phyloP scores from a whole-genome alignment of 768 basidiomycete species.

The Kockovaella imperatae region DNA sequence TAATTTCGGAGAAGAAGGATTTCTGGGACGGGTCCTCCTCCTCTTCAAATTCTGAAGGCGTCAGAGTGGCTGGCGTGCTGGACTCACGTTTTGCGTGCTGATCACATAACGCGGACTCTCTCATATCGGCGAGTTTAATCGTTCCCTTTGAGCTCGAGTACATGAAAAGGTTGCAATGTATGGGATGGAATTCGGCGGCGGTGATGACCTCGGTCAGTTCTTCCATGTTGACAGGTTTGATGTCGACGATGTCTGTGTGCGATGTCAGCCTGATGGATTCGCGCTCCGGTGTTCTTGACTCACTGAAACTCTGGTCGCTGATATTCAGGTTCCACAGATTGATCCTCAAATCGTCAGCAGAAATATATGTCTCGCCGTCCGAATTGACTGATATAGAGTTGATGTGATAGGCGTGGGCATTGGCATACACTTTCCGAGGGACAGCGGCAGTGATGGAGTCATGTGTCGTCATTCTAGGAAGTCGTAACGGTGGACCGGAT shows the following conservation, averaged over 20 bases:
- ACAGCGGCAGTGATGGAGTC: conserved; percentile 98
- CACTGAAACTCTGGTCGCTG: conserved; percentile 98
- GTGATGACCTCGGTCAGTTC: conserved; percentile 99
- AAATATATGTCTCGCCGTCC: conserved; percentile 98
- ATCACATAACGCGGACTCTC: conserved; percentile 94
- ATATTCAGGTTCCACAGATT: conserved; percentile 99
- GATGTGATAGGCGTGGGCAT: conserved; percentile 99
- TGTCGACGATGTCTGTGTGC: conserved; percentile 83
- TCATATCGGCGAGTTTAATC: conserved; percentile 99
- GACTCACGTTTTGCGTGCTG: conserved; percentile 85
- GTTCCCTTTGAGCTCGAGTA: conserved; percentile 99
- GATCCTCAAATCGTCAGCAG: conserved; percentile 94
- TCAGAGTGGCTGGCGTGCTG: background rate
- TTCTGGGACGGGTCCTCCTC: conserved; percentile 95
- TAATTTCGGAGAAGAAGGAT: conserved; percentile 99
- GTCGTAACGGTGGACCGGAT: conserved; percentile 51
- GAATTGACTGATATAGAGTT: conserved; percentile 99
- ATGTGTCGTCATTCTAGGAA: conserved; percentile 86
- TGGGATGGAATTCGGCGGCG: conserved; percentile 97
- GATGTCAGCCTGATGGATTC: too few relatives aligned
- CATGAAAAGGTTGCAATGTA: conserved; percentile 97
- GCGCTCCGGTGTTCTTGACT: conserved; percentile 45
- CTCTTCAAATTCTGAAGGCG: conserved; percentile 79
- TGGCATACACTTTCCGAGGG: conserved; percentile 96
- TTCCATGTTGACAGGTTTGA: conserved; percentile 99